Percentiles rank a stretch among this genome's conserved stretches.
Evolutionary conservation across 768 basidiomycete genomes (phyloP).

Genomic region (Tricholoma terreum): DNA sequence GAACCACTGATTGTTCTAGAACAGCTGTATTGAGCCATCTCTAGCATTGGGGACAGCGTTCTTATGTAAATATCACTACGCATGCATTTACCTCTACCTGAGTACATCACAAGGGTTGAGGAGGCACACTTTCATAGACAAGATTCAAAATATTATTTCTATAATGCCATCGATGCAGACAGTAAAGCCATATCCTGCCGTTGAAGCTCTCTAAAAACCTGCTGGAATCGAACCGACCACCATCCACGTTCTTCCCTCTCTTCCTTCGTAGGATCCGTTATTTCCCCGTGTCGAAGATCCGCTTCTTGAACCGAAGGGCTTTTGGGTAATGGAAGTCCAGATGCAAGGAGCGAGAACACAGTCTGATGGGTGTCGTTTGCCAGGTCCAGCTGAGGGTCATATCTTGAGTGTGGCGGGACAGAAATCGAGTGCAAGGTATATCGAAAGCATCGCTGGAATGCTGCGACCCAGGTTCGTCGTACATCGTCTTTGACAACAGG

Average conservation of each 20-base stretch:
- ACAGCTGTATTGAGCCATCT: too few relatives aligned
- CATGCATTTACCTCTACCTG: too few relatives aligned
- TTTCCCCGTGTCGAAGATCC: constrained; percentile 13
- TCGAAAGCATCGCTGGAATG: constrained; percentile 51
- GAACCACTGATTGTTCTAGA: too few relatives aligned
- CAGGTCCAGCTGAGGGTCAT: constrained; percentile 20
- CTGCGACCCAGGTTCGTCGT: constrained; percentile 41
- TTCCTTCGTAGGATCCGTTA: constrained; percentile 21
- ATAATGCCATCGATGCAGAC: neutral
- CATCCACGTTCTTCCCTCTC: constrained; percentile 72
- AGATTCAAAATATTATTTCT: neutral
- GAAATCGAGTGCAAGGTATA: constrained; percentile 42
- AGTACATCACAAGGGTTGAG: too few relatives aligned
- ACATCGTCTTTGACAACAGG: neutral
- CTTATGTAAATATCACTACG: too few relatives aligned
- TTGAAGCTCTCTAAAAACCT: constrained; percentile 47
- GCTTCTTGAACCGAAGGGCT: constrained; percentile 65
- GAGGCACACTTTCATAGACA: too few relatives aligned
- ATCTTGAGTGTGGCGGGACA: constrained; percentile 21
- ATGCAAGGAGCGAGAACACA: constrained; percentile 35
- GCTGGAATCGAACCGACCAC: constrained; percentile 68
- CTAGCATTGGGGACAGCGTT: too few relatives aligned
- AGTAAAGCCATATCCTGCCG: constrained; percentile 21
- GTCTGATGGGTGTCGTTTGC: constrained; percentile 31
- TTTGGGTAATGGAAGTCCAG: constrained; percentile 61